Evolutionary conservation across 305 asterid genomes (phyloP), one percentile per base, ranked within the genome.

Genomic region (Salvia sclarea): DNA sequence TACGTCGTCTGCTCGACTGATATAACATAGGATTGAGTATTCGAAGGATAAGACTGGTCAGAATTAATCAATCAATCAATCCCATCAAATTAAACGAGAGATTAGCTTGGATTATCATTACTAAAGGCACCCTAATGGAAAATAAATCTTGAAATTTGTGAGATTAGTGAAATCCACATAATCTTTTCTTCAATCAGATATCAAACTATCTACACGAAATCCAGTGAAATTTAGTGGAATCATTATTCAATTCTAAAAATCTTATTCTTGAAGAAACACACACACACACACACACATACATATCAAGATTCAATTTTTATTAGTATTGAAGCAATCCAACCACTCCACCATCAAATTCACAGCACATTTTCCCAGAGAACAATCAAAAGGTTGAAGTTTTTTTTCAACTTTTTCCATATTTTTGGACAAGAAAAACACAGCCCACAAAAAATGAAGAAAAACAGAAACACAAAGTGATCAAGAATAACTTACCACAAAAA

Each of bases 401-500:
- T n/a, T n/a, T n/a, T 61, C 33, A 47, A 72, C 63, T 57, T 78
- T 65, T 68, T 28, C 22, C 11, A 68, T n/a, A 67, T n/a, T 47
- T 4, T 57, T 35, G 48, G 53, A 52, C n/a, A 61, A 67, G 31
- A 67, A 30, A 68, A 16, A 56, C 9, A 20, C 9, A 13, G 31
- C 58, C 64, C 70, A 77, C 45, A 71, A 73, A 52, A 66, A 40
- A 17, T 37, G 24, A 31, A 72, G 25, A 53, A 24, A 44, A 16
- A 8, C 28, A 28, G 25, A 30, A 31, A 31, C 6, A 25, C 44
- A 13, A 13, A 33, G 64, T 6, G 22, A n/a, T 22, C 11, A 72
- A 68, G 78, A 11, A 64, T n/a, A n/a, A n/a, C n/a, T 77, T 28
- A 87, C 91, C 85, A 55, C 74, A 70, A n/a, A n/a, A n/a, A n/a